phyloP scores from a whole-genome alignment of 139 green algal species.

The Closterium sp. region DNA sequence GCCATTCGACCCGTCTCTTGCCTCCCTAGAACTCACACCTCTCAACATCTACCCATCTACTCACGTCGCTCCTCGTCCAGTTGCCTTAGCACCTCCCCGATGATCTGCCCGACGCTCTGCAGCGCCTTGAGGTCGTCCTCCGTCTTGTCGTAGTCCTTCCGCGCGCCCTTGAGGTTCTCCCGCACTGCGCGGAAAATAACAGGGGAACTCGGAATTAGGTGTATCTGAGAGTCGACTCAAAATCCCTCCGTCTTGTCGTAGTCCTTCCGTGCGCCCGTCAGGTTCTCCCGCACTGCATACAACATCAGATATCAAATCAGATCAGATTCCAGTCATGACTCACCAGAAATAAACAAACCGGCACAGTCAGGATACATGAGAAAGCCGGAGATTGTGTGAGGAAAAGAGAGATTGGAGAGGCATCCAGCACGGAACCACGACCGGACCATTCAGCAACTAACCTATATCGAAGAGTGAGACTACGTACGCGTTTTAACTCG shows the following conservation, averaged over 20 bases:
- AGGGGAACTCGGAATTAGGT: not conserved
- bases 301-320: not conserved
- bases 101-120: conserved; percentile 99
- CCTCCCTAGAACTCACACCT: too few relatives aligned
- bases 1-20: too few relatives aligned
- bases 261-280: conserved; percentile 81
- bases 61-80: conserved; percentile 96
- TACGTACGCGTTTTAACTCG: conserved; percentile 61
- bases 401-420: not conserved
- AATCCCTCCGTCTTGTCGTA: conserved; percentile 98
- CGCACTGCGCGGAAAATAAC: conserved; percentile 48
- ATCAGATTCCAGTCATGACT: not conserved
- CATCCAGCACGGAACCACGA: not conserved
- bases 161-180: conserved; percentile 76
- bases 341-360: not conserved
- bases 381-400: not conserved
- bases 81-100: conserved; percentile 96
- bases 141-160: conserved; percentile 98
- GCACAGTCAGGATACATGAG: not conserved
- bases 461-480: conserved; percentile 51
- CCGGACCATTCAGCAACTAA: not conserved
- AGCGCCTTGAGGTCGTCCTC: conserved; percentile 98
- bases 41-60: too few relatives aligned
- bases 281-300: conserved; percentile 63
- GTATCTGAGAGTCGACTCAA: not conserved